Percentiles rank a stretch among this genome's conserved stretches.
Conservation (phyloP, 2,329 filamentous ascomycete genomes). For the Metarhizium brunneum region DNA sequence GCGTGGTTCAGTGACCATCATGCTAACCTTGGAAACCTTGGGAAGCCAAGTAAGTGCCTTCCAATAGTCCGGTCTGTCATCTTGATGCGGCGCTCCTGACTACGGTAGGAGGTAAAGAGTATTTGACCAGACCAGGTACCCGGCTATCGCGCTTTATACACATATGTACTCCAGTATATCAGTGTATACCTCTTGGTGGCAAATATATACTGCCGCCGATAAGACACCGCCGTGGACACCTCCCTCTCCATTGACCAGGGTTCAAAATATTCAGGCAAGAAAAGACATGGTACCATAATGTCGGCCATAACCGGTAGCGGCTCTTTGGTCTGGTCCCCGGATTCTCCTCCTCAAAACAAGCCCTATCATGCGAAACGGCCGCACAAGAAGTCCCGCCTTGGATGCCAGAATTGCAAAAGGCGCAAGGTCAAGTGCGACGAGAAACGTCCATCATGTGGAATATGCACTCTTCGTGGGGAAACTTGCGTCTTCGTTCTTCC, state of each 20-base stretch:
- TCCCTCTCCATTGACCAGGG: background rate
- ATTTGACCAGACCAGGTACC: too few species aligned
- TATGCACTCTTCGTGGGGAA: slow-evolving; percentile 38
- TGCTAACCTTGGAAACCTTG: too few species aligned
- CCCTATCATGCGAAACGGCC: slow-evolving; percentile 37
- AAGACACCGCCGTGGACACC: background rate
- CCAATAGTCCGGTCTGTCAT: background rate
- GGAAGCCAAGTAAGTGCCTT: too few species aligned
- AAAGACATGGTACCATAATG: background rate
- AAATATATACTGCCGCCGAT: background rate
- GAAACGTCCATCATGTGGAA: slow-evolving; percentile 36
- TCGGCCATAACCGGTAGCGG: background rate
- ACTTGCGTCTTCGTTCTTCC: slow-evolving; percentile 33
- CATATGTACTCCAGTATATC: too few species aligned
- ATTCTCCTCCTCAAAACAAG: slow-evolving; percentile 2
- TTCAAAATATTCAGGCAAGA: background rate
- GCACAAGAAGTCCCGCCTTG: slow-evolving; percentile 44
- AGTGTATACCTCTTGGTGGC: too few species aligned
- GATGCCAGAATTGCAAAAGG: slow-evolving; percentile 45
- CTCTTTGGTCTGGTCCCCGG: background rate
- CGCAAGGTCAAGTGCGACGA: slow-evolving; percentile 50
- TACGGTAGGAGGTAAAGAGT: too few species aligned
- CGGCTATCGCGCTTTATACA: too few species aligned
- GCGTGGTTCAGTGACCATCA: too few species aligned
- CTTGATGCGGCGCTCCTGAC: background rate